Conservation (phyloP, 2,329 filamentous ascomycete genomes). For the Paracamarosporium sp. region DNA sequence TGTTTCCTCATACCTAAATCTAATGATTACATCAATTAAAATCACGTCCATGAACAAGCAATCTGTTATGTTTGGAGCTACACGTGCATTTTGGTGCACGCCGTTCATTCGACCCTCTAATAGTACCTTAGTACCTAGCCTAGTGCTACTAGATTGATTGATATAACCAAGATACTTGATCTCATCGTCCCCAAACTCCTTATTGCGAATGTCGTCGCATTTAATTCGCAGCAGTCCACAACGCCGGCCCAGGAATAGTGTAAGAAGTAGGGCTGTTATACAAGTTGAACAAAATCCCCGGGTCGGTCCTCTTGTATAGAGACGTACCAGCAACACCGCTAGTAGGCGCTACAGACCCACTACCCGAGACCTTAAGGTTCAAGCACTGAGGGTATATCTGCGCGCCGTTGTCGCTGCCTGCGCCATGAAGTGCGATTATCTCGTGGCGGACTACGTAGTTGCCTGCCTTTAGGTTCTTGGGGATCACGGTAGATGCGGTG, state of each 20-base stretch:
- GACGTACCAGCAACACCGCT: slow-evolving; percentile 47
- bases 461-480: slow-evolving; percentile 52
- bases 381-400: slow-evolving; percentile 62
- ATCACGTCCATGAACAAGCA: too few species aligned
- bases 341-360: slow-evolving; percentile 47
- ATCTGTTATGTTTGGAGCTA: too few species aligned
- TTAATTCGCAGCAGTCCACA: slow-evolving; percentile 44
- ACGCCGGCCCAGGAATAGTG: slow-evolving; percentile 44
- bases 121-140: too few species aligned
- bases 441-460: slow-evolving; percentile 64
- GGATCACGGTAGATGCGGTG: slow-evolving; percentile 54
- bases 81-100: too few species aligned
- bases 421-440: slow-evolving; percentile 57
- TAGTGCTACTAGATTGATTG: too few species aligned
- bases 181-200: too few species aligned
- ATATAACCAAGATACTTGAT: too few species aligned
- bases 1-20: too few species aligned
- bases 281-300: slow-evolving; percentile 53
- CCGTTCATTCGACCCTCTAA: too few species aligned
- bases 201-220: too few species aligned
- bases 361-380: slow-evolving; percentile 57
- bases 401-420: slow-evolving; percentile 53
- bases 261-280: slow-evolving; percentile 43
- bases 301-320: slow-evolving; percentile 51
- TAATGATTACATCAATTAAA: too few species aligned